Evolutionary conservation across 179 eudicot genomes (phyloP), one percentile per base, ranked within the genome.

Genomic region (Silene noctiflora): DNA sequence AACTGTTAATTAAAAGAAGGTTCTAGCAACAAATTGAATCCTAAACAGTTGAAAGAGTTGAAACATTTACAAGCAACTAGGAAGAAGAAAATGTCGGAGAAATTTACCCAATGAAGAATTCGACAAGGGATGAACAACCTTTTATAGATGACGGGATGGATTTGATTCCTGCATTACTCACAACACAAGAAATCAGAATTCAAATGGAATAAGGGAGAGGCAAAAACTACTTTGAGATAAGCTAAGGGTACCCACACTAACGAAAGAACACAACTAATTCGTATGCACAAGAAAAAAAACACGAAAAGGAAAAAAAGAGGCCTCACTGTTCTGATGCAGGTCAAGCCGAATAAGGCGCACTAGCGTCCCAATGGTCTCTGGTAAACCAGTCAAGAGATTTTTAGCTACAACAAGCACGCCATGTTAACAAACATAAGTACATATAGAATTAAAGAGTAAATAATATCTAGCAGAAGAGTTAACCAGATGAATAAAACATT

Each of bases 281-380:
- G 33, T 39, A 76, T 1, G 53, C 73, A 46, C 6, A 48, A 70
- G 60, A 33, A 70, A 48, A 70, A 22, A 21, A 10, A 6, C 48
- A 9, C 3, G 8, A 4, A 16, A 66, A 66, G 12, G 61, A 71
- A 71, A 25, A 55, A 56, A 76, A 75, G 64, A 67, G 42, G 67
- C 82, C 98, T 90, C 84, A 95, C 99, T 91, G 83, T 95, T 95
- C 76, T 90, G 98, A 81, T 86, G 92, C 76, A 95, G 83, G 78
- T 95, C 92, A 64, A 95, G 97, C 80, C 95, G 91, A 76, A 95
- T 87, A 76, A 93, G 87, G 77, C 87, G 92, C 65, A 88, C 81
- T 75, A 95, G 98, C 84, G 82, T 76, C 80, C 98, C 99, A 73
- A 93, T 91, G 75, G 83, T 90, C 78, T 86, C 89, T 19, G 99